Conservation (phyloP, 2,329 filamentous ascomycete species). For the Lachnellula cervina region DNA sequence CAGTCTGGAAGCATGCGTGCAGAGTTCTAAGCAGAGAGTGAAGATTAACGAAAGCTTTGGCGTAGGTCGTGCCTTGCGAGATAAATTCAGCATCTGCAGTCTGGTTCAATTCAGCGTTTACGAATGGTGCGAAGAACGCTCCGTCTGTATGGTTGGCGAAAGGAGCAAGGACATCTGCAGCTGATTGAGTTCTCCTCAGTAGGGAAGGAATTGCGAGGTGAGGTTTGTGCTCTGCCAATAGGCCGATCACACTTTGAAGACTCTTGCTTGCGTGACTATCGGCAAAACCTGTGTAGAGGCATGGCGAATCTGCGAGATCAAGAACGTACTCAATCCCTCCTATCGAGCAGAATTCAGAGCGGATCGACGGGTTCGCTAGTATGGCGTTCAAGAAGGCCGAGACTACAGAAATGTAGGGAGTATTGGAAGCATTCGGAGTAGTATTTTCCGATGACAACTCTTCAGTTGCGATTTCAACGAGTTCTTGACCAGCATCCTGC, state of each 20-base stretch:
- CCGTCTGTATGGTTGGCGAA: slow-evolving; percentile 50
- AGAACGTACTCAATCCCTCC: slow-evolving; percentile 81
- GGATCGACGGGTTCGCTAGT: slow-evolving; percentile 28
- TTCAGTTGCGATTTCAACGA: not conserved
- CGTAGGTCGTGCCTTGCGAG: slow-evolving; percentile 65
- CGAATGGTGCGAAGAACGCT: slow-evolving; percentile 67
- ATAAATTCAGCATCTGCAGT: slow-evolving; percentile 40
- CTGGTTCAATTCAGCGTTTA: slow-evolving; percentile 41
- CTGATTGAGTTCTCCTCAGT: slow-evolving; percentile 65
- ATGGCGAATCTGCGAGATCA: slow-evolving; percentile 77
- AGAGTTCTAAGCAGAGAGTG: slow-evolving; percentile 74
- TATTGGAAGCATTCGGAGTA: slow-evolving; percentile 24
- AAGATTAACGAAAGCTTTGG: slow-evolving; percentile 72
- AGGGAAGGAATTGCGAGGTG: slow-evolving; percentile 78
- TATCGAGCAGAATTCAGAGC: slow-evolving; percentile 62
- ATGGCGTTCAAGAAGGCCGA: slow-evolving; percentile 63
- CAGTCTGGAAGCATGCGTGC: slow-evolving; percentile 65
- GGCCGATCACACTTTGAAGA: slow-evolving; percentile 68
- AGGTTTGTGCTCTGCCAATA: slow-evolving; percentile 75
- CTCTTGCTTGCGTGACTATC: slow-evolving; percentile 63
- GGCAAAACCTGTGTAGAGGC: slow-evolving; percentile 69
- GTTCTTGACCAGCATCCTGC: slow-evolving; percentile 45
- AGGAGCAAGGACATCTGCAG: slow-evolving; percentile 62
- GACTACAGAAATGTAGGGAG: slow-evolving; percentile 65
- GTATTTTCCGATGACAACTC: slow-evolving; percentile 20